Evolutionary conservation across 2,329 filamentous ascomycete genomes (phyloP).

Genomic region (Fusarium globosum): DNA sequence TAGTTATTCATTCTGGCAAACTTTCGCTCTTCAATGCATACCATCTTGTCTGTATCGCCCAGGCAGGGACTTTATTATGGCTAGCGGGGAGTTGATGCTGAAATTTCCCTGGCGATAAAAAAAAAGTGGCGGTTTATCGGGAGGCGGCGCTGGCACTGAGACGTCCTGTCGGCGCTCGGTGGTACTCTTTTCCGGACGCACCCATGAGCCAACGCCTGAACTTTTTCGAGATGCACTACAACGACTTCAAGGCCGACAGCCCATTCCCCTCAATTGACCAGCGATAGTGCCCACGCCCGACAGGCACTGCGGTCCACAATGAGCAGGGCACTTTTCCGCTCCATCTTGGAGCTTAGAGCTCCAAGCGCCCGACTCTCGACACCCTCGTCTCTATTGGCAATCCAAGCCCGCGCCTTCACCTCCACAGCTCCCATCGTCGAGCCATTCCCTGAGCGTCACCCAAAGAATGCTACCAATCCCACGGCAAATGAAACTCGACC

Average conservation of each 20-base stretch:
- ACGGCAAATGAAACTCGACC: conserved; percentile 49
- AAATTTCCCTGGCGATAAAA: conserved; percentile 46
- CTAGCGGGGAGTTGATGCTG: conserved; percentile 37
- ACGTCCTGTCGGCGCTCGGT: conserved; percentile 45
- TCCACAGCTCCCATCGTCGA: conserved; percentile 61
- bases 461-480: conserved; percentile 54
- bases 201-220: conserved; percentile 31
- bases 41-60: conserved; percentile 49
- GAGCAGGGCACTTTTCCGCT: conserved; percentile 72
- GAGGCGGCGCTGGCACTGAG: conserved; percentile 21
- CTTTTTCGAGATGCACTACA: conserved; percentile 41
- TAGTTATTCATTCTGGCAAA: conserved; percentile 15
- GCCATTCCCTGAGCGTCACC: conserved; percentile 48
- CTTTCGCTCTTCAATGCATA: conserved; percentile 28
- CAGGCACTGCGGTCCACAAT: conserved; percentile 52
- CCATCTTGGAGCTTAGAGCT: conserved; percentile 69
- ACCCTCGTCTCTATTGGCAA: conserved; percentile 42
- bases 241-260: conserved; percentile 33
- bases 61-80: conserved; percentile 35
- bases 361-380: conserved; percentile 46
- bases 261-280: conserved; percentile 35
- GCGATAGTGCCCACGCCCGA: conserved; percentile 40
- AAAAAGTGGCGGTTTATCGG: conserved; percentile 48
- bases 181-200: conserved; percentile 49
- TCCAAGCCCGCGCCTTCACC: conserved; percentile 46